A percentile compares a stretch with the other conserved stretches of the same genome.
Evolutionary conservation across 75 land plant species (phyloP).

Genomic region (Picea glauca): DNA sequence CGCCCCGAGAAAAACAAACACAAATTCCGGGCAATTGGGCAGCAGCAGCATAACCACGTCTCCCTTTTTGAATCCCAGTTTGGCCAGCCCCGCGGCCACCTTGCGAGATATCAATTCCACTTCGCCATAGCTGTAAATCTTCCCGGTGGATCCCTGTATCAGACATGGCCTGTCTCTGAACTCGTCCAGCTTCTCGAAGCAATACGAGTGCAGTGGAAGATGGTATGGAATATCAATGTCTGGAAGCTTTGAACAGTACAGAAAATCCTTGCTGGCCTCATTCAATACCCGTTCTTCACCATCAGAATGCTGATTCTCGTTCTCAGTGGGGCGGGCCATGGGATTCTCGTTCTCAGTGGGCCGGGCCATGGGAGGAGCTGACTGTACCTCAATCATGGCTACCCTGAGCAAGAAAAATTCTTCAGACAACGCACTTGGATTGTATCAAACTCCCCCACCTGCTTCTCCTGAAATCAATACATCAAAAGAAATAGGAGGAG

Average conservation of each 20-base stretch:
- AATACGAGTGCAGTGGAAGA: neutral
- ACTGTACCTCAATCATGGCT: too few species aligned
- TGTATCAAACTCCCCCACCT: too few species aligned
- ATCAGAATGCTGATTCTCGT: too few species aligned
- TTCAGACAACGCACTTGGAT: too few species aligned
- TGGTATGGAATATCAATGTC: neutral
- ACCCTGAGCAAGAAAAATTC: too few species aligned
- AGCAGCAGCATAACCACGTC: constrained; percentile 87
- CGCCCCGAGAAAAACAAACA: constrained; percentile 62
- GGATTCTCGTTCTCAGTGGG: too few species aligned
- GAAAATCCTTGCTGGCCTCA: constrained; percentile 3
- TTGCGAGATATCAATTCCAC: constrained; percentile 35
- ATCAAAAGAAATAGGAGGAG: too few species aligned
- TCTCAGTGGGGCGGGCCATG: too few species aligned
- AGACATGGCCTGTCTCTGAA: constrained; percentile 42
- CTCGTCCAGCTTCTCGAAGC: neutral
- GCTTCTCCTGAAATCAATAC: too few species aligned
- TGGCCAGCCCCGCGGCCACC: constrained; percentile 44
- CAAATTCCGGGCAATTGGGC: constrained; percentile 82
- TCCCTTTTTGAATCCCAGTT: constrained; percentile 36
- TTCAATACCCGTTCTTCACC: too few species aligned
- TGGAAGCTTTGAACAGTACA: constrained; percentile 54
- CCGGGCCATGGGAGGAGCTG: too few species aligned
- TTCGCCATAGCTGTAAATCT: constrained; percentile 40
- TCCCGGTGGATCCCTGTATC: constrained; percentile 42